Evolutionary conservation across 2,329 filamentous ascomycete genomes (phyloP), one percentile per base, ranked within the genome.

Genomic region (Trichoderma sp.): DNA sequence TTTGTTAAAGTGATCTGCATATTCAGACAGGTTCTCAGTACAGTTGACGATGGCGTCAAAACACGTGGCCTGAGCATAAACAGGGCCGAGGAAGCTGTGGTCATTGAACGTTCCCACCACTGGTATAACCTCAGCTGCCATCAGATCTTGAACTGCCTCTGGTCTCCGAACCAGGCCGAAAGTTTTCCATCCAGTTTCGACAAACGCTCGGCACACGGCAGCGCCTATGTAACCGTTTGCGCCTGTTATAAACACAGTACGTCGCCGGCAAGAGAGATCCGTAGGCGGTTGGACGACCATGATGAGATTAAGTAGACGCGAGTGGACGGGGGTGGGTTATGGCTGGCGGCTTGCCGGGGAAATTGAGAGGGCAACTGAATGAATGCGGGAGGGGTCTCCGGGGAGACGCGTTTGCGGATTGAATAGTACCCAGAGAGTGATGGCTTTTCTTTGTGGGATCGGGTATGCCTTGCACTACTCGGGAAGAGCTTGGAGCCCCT

Each of bases 171-270:
- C 71, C 3, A 83, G 76, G 1, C 81, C 81, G 69, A 78, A 82
- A 0, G 78, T 78, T 10, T 68, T 72, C 76, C 77, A 83, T 2
- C 81, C 81, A 9, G 79, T 78, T 7, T 77, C 75, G 5, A 76
- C 74, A 68, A 83, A 84, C 24, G 80, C 78, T 19, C 76, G 75
- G 59, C 76, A 75, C 0, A 83, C 79, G 0, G 80, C 78, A 24
- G 72, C 75, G 43, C 81, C 81, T 47, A 83, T 79, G 69, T 81
- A 83, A 10, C 81, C 81, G 59, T 81, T 82, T 14, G 81, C 80
- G 9, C 81, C 81, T 2, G 78, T 81, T 26, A 83, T 75, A 7
- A 83, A 72, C n/a, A 78, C 80, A 1, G 74, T 76, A 17, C 54
- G 54, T 5, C 17, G 39, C 41, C 17, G 54, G 21, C 41, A 19